Base-by-base conservation (phyloP, 331 rosid species). In the Prunus yedoensis region DNA sequence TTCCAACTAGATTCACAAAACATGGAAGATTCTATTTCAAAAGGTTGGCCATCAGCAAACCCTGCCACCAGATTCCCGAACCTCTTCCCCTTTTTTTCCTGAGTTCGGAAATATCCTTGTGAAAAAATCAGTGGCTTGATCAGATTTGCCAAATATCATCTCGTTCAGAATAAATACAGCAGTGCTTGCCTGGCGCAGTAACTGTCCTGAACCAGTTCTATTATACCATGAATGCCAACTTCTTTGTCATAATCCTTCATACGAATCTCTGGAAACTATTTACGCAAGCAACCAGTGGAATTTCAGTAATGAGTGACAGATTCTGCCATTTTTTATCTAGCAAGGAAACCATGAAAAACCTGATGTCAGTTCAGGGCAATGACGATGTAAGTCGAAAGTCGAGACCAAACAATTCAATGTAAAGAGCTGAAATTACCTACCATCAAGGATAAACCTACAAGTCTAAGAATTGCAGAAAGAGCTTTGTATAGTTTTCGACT, bases 81-180 rank as follows among this genome's bases (percentile, higher is more conserved):
- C 82, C 27, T 69, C 83, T 71, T 79, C 59, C 46, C 81, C 66
- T 60, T 60, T 85, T 67, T 56, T 73, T 67, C 78, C 14, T 41
- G 83, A 71, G 54, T 71, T 86, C 47, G 86, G 93, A 92, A 92
- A 94, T 76, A 80, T 84, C 73, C 87, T 82, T 51, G 81, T 57
- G 71, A 89, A 87, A 82, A 21, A 78, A 68, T 73, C 77, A 64
- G 79, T 71, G 76, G 96, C 88, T 77, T 81, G 87, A 86, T 92
- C 95, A 61, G 97, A 91, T 76, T 88, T 78, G 64, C 99, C 99
- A 85, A 82, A 94, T 76, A 94, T 83, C 73, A 94, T 90, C 93
- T 94, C 99, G 77, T 94, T 91, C 56, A 94, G 82, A 86, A 94
- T 92, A 77, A 93, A 94, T 10, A 82, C 97, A 74, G 97, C 93